These are phyloP conservation scores for Cladosporium sp. DNA, from an alignment of 2,329 filamentous ascomycete genomes.

Conservation along the genomic window DNA sequence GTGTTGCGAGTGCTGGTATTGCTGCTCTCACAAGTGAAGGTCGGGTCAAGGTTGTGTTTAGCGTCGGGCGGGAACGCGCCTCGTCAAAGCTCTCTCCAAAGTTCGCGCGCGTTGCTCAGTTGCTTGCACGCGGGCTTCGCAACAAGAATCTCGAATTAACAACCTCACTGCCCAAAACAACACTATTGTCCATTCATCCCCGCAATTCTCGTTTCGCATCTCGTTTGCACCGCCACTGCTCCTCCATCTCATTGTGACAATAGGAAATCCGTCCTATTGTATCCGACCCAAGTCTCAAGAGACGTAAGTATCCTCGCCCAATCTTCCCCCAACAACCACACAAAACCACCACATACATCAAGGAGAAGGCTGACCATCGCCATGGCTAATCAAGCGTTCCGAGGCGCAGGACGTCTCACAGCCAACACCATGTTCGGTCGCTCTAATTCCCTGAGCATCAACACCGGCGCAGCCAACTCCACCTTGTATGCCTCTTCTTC, in stretches of 20 bases:
- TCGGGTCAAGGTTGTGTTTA: conserved; percentile 6
- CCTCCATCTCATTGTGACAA: not conserved
- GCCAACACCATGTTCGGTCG: conserved; percentile 42
- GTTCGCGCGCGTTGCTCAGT: conserved; percentile 11
- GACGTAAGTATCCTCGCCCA: conserved; percentile 6
- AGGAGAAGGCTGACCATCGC: conserved; percentile 13
- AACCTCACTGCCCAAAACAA: not conserved
- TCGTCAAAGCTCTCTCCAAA: conserved; percentile 19
- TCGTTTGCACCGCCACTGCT: not conserved
- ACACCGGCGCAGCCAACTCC: conserved; percentile 50
- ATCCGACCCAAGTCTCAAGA: not conserved
- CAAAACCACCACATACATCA: not conserved
- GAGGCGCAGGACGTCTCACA: not conserved
- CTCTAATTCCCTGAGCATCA: conserved; percentile 55
- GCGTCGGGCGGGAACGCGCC: conserved; percentile 16
- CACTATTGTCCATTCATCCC: conserved; percentile 3
- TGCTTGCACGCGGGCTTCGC: not conserved
- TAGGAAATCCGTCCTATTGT: not conserved
- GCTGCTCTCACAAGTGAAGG: not conserved
- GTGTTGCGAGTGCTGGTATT: not conserved
- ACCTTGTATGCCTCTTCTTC: conserved; percentile 34
- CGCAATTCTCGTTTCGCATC: conserved; percentile 1
- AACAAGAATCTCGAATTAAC: conserved; percentile 4
- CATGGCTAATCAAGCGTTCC: conserved; percentile 3
- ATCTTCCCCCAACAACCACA: not conserved